Base-by-base conservation (phyloP, 2,329 filamentous ascomycete genomes). In the Fusarium sp. region DNA sequence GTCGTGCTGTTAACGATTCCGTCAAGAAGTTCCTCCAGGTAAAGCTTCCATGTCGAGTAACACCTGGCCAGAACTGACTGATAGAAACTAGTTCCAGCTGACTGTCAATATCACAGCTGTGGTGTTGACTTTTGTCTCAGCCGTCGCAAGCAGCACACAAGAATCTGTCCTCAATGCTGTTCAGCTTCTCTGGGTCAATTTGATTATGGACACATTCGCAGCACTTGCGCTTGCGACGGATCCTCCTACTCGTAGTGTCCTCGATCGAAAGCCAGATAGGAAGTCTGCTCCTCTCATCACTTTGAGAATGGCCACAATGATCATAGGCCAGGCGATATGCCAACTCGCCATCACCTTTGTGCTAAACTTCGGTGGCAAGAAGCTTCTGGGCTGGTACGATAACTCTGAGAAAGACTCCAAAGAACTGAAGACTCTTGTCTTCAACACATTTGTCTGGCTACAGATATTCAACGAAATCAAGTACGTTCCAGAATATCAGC, bases 221-320 rank as follows among this genome's bases (percentile, higher is more conserved):
- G 89, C 89, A 10, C 84, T 91, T 53, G 89, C 88, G 13, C 81
- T 91, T 16, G 89, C 88, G 11, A 90, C 89, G 1, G 89, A 90
- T 70, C 87, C 88, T 16, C 88, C 89, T 2, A 85, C 84, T 9
- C 80, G 84, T 16, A 83, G 82, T 65, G 85, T 90, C 50, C 84
- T 90, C n/a, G 79, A 90, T 68, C 84, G 89, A 42, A 77, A 78
- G 39, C 83, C 84, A 3, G 82, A 85, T 65, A 77, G 80, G 13
- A 94, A 94, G 78, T 90, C 87, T 56, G 90, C 91, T 4, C 87
- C 91, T 2, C 82, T 95, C 9, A 93, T 95, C 74, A 93, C 91
- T 1, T 94, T 74, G 37, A 56, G 70, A 21, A 90, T 90, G 87
- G 87, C 86, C 84, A 90, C 90, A 80, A 89, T 90, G 84, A 89